A percentile compares a stretch with the other conserved stretches of the same genome.
Conservation (phyloP, 345 rosid species). For the Linum tenue region DNA sequence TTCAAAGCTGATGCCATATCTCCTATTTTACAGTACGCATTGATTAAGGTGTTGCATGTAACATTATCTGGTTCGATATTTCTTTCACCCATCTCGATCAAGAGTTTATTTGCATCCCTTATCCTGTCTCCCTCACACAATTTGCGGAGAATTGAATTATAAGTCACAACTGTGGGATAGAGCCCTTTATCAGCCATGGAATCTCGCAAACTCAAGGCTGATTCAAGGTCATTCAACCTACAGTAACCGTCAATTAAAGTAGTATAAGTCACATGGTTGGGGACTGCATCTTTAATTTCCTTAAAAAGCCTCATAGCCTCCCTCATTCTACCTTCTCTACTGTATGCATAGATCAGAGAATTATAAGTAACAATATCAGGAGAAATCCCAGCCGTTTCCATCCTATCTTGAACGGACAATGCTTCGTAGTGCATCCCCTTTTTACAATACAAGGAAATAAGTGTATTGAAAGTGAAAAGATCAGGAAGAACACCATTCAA, state of each 20-base stretch:
- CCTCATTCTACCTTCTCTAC: slow-evolving; percentile 92
- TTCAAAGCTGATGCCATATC: slow-evolving; percentile 76
- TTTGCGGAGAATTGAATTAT: slow-evolving; percentile 67
- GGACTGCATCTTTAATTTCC: slow-evolving; percentile 50
- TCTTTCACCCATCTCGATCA: slow-evolving; percentile 73
- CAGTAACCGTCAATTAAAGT: slow-evolving; percentile 89
- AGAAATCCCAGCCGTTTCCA: slow-evolving; percentile 53
- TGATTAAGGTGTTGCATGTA: slow-evolving; percentile 82
- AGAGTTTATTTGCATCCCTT: slow-evolving; percentile 63
- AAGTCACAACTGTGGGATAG: slow-evolving; percentile 61
- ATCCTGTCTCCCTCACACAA: slow-evolving; percentile 75
- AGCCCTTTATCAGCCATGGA: slow-evolving; percentile 69
- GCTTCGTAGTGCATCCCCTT: slow-evolving; percentile 94
- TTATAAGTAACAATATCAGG: slow-evolving; percentile 81
- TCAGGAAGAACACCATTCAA: slow-evolving; percentile 49
- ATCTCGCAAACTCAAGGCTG: slow-evolving; percentile 62
- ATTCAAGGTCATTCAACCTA: slow-evolving; percentile 59
- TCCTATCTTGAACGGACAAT: slow-evolving; percentile 69
- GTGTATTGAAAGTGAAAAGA: slow-evolving; percentile 59
- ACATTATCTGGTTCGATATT: slow-evolving; percentile 69
- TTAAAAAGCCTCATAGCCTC: slow-evolving; percentile 67
- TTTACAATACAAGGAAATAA: slow-evolving; percentile 71
- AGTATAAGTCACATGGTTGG: slow-evolving; percentile 69
- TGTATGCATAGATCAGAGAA: slow-evolving; percentile 60
- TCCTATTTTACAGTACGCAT: slow-evolving; percentile 78